phyloP scores from a whole-genome alignment of 1,139 yeast species.

The Blastobotrys proliferans region DNA sequence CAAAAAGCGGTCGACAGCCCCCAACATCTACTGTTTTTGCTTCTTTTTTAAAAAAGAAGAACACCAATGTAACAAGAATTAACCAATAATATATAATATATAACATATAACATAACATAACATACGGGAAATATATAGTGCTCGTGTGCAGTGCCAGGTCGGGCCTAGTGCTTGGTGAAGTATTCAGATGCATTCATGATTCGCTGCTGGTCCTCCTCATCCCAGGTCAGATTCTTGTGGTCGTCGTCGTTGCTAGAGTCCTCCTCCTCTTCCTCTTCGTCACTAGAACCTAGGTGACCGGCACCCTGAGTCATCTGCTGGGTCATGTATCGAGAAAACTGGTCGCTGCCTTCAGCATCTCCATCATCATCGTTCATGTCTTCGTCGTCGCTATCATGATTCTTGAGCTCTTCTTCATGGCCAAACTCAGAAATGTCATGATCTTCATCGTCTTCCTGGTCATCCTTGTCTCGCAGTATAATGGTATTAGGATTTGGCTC shows the following conservation, averaged over 20 bases:
- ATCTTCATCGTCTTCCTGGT: slow-evolving; percentile 31
- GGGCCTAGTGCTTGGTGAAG: too few species aligned
- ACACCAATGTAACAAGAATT: neutral
- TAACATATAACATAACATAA: too few species aligned
- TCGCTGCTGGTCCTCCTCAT: neutral
- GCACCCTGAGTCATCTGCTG: slow-evolving; percentile 55
- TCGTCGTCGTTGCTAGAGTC: slow-evolving; percentile 18
- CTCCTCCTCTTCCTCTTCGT: slow-evolving; percentile 44
- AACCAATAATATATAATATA: neutral
- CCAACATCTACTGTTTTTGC: too few species aligned
- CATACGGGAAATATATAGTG: too few species aligned
- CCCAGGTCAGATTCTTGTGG: slow-evolving; percentile 17
- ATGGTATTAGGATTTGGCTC: slow-evolving; percentile 40
- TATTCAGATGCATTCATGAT: neutral
- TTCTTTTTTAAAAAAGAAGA: too few species aligned
- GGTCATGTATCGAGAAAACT: slow-evolving; percentile 77
- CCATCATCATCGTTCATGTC: slow-evolving; percentile 26
- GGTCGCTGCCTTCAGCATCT: too few species aligned
- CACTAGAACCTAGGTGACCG: slow-evolving; percentile 34
- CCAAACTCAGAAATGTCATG: slow-evolving; percentile 18
- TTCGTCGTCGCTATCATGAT: slow-evolving; percentile 18
- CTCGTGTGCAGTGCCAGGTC: too few species aligned
- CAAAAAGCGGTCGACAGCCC: too few species aligned
- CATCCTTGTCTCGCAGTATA: slow-evolving; percentile 37
- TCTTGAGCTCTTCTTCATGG: slow-evolving; percentile 46